A percentile compares a stretch with the other conserved stretches of the same genome.
Conservation (phyloP, 2,329 filamentous ascomycete genomes). For the Akanthomyces uredinophilus region DNA sequence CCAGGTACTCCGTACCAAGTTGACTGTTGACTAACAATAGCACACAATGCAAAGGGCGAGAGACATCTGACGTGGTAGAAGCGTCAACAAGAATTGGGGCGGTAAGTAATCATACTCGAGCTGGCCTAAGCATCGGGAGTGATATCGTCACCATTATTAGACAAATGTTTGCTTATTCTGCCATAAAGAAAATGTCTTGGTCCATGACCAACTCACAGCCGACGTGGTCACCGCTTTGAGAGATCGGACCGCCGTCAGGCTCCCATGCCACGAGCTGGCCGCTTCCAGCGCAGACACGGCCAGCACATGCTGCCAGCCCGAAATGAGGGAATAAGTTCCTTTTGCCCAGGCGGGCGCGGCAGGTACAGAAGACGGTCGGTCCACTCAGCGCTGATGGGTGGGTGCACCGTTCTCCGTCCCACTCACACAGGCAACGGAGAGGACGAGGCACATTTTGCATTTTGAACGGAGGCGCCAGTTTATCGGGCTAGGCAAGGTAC, state of each 20-base stretch:
- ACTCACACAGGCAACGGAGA: conserved; percentile 3
- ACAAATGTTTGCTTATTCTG: not conserved
- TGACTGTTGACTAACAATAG: conserved; percentile 1
- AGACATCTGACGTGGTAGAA: not conserved
- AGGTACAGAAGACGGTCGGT: conserved; percentile 1
- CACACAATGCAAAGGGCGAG: not conserved
- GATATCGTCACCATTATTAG: not conserved
- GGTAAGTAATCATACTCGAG: not conserved
- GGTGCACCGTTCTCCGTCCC: conserved; percentile 3
- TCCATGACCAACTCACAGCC: not conserved
- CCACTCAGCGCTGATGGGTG: not conserved
- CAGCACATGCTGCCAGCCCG: not conserved
- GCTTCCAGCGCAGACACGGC: not conserved
- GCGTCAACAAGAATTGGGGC: not conserved
- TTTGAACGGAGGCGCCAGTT: not conserved
- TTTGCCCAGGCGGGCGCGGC: not conserved
- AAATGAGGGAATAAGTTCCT: not conserved
- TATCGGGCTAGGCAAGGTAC: conserved; percentile 10
- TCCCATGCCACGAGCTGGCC: not conserved
- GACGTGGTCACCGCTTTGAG: not conserved
- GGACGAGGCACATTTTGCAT: not conserved
- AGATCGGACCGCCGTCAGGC: not conserved
- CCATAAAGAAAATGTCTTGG: not conserved
- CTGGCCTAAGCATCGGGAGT: not conserved
- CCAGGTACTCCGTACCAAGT: not conserved